Evolutionary conservation across 75 land plant genomes (phyloP).

Genomic region (Cunninghamia lanceolata): DNA sequence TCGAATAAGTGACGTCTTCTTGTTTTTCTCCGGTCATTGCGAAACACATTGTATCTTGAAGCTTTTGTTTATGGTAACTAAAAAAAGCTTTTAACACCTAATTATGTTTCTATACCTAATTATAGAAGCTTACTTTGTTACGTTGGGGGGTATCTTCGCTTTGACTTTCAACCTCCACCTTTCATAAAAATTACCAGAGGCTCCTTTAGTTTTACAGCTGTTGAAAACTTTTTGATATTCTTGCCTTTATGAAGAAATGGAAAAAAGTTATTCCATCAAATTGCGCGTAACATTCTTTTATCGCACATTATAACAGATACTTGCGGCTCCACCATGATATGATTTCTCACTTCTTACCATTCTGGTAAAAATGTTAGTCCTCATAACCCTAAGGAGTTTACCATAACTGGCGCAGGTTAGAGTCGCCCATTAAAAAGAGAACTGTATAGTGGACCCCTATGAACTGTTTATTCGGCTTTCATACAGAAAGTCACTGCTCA

Average conservation of each 20-base stretch:
- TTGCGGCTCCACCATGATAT: background rate
- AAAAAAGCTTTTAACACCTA: background rate
- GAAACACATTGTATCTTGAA: background rate
- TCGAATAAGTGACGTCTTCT: background rate
- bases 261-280: background rate
- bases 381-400: background rate
- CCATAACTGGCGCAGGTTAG: background rate
- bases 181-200: background rate
- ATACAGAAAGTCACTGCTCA: no score
- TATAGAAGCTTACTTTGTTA: background rate
- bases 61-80: background rate
- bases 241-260: no score
- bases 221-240: background rate
- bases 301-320: background rate
- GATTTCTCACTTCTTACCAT: background rate
- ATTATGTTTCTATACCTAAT: background rate
- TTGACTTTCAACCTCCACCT: background rate
- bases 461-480: background rate
- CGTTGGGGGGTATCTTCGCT: background rate
- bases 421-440: background rate
- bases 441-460: background rate
- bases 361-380: background rate
- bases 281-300: background rate
- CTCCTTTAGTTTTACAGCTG: background rate
- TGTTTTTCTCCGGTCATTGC: background rate